Base-by-base conservation (phyloP, 78 protist genomes). In the Dictyostelium firmibasis region DNA sequence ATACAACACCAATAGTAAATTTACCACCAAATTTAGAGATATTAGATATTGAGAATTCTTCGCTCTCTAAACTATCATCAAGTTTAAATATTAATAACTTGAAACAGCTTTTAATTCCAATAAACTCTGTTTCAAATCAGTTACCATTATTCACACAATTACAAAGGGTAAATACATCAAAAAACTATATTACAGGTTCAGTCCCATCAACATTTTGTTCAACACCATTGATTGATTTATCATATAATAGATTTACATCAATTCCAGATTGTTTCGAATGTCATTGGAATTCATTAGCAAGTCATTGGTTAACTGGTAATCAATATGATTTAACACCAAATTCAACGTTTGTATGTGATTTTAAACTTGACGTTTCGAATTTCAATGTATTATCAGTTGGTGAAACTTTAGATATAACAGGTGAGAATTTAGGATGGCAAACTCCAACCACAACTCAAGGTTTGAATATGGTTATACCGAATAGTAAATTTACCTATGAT, bases 401-500 rank as follows among this genome's bases (percentile, higher is more conserved):
- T 14, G 70, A 47, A 27, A 27, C 50, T 9, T 14, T 79, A 13
- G 20, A n/a, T 9, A 14, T 79, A 13, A 44, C 85, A 8, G 85
- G 85, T 35, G 31, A 20, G 7, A 79, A 79, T 79, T 44, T 79
- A 23, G 85, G 85, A 3, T 79, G 85, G 85, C 35, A 25, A 29
- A n/a, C 14, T n/a, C 16, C 41, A 9, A 7, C n/a, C 3, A 25
- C 85, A 9, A 33, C 47, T 0, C 35, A 10, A 7, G 85, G 70
- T 6, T 47, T 79, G 16, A 10, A 25, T 13, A 47, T 41, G 41
- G 29, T 79, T 9, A 29, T 47, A 7, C 85, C 85, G n/a, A 79
- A 79, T 79, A 47, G 18, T 25, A 4, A 10, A 13, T 79, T 47
- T 16, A 47, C 85, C 1, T 79, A 20, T 47, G 31, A 25, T 35